Base-by-base conservation (phyloP, 1,284 basidiomycete genomes). In the Fistulina hepatica region DNA sequence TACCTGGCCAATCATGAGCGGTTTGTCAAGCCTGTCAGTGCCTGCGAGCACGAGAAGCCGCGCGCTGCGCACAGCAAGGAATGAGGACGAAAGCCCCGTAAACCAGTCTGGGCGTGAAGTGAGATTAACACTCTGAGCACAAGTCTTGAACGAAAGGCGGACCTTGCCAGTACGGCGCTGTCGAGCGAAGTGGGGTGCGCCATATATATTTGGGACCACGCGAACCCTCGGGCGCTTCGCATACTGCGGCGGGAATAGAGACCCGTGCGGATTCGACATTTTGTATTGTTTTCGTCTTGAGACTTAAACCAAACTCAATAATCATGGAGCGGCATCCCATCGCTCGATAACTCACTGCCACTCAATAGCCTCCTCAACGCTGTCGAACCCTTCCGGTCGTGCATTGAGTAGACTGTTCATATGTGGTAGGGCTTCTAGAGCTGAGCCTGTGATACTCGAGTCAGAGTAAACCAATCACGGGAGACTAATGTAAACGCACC, bases 1-100 rank as follows among this genome's bases (percentile, higher is more conserved):
- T n/a, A 98, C 97, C 59, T 98, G 94, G 0, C 92, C 95, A 34
- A 98, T 93, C 84, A 95, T 97, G 27, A 98, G 69, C 47, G 89
- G 81, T 48, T 77, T 83, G 55, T 98, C 95, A 2, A 98, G 72
- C 6, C 92, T 67, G 51, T 98, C 94, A 7, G 92, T 81, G 0
- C 93, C 93, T 0, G 95, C 94, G 9, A 98, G 69, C 3, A 97
- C 73, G 21, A 98, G 71, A 20, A 98, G 59, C 11, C 92, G 76
- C 0, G 92, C 92, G 0, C 86, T 76, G 12, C 79, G 73, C 0
- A 79, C 73, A 0, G 67, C 56, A 3, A 97, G 65, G 59, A 98
- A 98, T 17, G 73, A 69, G 13, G 61, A 59, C 3, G 89, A 93
- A 1, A 98, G 67, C 0, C 81, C 81, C 3, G 67, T 65, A 60